Evolutionary conservation across 768 basidiomycete species (phyloP), one percentile per base, ranked within the genome.

Genomic region (Rhodotorula paludigena): DNA sequence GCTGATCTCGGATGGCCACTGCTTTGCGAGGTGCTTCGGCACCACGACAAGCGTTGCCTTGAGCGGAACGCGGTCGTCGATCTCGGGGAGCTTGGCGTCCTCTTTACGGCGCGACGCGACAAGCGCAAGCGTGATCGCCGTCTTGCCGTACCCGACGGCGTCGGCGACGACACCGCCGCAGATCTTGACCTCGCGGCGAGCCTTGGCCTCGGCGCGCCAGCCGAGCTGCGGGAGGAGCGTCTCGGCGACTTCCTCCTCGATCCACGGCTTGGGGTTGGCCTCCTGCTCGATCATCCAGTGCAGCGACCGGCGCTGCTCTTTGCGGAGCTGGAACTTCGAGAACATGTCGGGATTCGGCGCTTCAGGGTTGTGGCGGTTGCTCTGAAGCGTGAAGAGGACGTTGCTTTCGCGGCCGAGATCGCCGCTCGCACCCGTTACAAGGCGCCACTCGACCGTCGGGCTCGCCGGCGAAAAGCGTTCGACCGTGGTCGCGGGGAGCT

Each of bases 81-180:
- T 60, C 10, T 44, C 35, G 2, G 63, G 57, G 58, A 81, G 77
- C 38, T 79, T 77, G 9, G 64, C 38, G 54, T 66, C 64, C 41
- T 55, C 30, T 23, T 28, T 81, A 7, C n/a, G 53, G 79, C 30
- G 86, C 82, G 75, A 87, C 86, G 74, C 91, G 69, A 96, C 87
- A 66, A 97, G 82, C 28, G 88, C 92, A 36, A 97, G 83, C 5
- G 90, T 92, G 71, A 96, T 93, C 30, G 92, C 92, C 0, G 93
- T 97, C 80, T 97, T 97, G 25, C 93, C 93, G 75, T 97, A 97
- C 57, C 93, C 93, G 67, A 97, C 93, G 25, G 93, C 88, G 74
- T 97, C 93, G 20, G 92, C 92, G 52, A 96, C 84, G 55, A 96
- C 92, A 18, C 93, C 92, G 25, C 93, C 92, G 61, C 89, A 83